Base-by-base conservation (phyloP, 208 protist genomes). In the Naegleria fowleri region DNA sequence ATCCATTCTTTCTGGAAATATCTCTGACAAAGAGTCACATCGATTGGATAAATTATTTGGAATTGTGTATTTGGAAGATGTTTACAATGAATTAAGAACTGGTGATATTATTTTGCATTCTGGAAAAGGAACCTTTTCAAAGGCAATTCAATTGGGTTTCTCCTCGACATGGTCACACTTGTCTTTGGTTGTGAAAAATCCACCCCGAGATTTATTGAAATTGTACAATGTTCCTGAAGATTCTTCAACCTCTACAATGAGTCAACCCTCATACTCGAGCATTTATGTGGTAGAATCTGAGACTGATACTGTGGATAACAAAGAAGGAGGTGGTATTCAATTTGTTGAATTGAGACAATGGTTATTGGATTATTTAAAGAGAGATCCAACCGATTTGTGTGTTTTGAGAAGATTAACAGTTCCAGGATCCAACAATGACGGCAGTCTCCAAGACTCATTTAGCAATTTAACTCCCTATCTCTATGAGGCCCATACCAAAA, bases 21-120 rank as follows among this genome's bases (percentile, higher is more conserved):
- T 85, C 25, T 36, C 79, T 43, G 79, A 85, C 4, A 33, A 85
- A 11, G 79, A 85, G 41, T 39, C n/a, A 19, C 13, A 43, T 36
- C 79, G 79, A n/a, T 85, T 85, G 36, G 79, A 85, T 43, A 0
- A 85, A 43, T 85, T 85, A 25, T 85, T 85, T 85, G 79, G 79
- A 43, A 7, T 39, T 19, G 11, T 6, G 0, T 43, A 43, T 39
- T 22, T 85, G 13, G 79, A 85, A 15, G 79, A 85, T 85, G 79
- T 85, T 39, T 85, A 85, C 22, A 25, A 85, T 43, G 11, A 25
- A 16, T 85, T 85, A 2, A 16, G n/a, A 43, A 85, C 79, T 43
- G 79, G 79, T n/a, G 79, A 85, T 43, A 25, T 85, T 15, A n/a
- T 85, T 16, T 25, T 85, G 7, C 79, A 85, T 11, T 85, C 79